These are phyloP conservation scores for Neopestalotiopsis sp. DNA, from an alignment of 2,329 filamentous ascomycete species.

Conservation along the genomic window DNA sequence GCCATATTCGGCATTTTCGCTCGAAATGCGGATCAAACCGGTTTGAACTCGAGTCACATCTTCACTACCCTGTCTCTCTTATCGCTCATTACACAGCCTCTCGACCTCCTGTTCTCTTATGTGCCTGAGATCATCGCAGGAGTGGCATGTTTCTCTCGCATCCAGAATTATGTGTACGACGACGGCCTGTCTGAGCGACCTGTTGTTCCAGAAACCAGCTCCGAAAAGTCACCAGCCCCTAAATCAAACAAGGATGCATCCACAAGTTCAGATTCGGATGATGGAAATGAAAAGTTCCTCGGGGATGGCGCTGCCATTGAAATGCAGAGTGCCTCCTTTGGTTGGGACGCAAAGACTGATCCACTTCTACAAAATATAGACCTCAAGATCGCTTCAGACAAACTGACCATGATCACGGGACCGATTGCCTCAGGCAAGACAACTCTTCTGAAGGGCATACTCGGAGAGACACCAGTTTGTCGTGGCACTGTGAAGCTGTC, in stretches of 20 bases:
- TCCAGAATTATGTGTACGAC: constrained; percentile 16
- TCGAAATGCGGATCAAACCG: neutral
- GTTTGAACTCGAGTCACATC: constrained; percentile 14
- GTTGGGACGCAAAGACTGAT: constrained; percentile 15
- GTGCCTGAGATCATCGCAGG: constrained; percentile 18
- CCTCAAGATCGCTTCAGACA: constrained; percentile 30
- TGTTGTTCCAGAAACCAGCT: neutral
- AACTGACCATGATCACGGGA: constrained; percentile 38
- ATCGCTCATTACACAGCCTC: constrained; percentile 17
- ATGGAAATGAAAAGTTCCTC: neutral
- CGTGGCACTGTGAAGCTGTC: constrained; percentile 3
- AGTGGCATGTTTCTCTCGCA: constrained; percentile 16
- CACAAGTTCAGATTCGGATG: neutral
- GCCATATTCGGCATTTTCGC: constrained; percentile 17
- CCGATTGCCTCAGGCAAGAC: constrained; percentile 20
- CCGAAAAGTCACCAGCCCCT: neutral
- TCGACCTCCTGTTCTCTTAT: constrained; percentile 17
- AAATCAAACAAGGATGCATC: neutral
- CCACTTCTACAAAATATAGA: constrained; percentile 31
- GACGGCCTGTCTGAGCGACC: neutral
- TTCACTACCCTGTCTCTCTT: constrained; percentile 18
- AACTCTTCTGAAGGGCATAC: constrained; percentile 16
- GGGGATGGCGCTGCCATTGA: neutral
- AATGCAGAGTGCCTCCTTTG: neutral
- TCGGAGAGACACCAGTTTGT: constrained; percentile 15